These are phyloP conservation scores for Chaetomium globosum DNA, from an alignment of 2,329 filamentous ascomycete species.

Conservation along the genomic window DNA sequence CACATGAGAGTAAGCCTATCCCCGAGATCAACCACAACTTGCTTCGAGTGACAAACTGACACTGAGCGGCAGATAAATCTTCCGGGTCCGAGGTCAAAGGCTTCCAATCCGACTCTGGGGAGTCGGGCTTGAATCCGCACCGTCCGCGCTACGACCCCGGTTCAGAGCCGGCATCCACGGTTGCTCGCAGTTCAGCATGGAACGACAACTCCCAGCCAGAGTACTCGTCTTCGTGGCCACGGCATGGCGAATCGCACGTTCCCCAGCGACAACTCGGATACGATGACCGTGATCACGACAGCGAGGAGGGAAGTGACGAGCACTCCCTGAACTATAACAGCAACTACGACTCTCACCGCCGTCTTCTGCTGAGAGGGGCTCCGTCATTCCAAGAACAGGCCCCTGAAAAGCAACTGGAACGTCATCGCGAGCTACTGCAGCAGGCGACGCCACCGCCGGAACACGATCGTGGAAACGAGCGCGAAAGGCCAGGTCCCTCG, in stretches of 20 bases:
- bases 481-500: neutral
- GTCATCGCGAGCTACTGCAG: neutral
- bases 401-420: neutral
- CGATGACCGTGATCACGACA: constrained; percentile 14
- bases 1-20: constrained; percentile 13
- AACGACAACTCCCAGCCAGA: constrained; percentile 16
- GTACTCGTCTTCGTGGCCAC: constrained; percentile 35
- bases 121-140: constrained; percentile 1
- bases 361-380: neutral
- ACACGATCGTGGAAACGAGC: constrained; percentile 2
- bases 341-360: constrained; percentile 1
- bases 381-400: constrained; percentile 4
- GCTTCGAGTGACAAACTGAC: constrained; percentile 8
- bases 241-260: constrained; percentile 20
- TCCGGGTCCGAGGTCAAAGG: neutral
- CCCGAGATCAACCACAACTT: neutral
- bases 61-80: constrained; percentile 11
- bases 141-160: neutral
- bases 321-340: constrained; percentile 1
- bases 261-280: constrained; percentile 5
- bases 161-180: neutral
- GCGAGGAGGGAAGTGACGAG: constrained; percentile 31
- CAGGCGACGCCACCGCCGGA: neutral
- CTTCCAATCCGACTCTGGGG: constrained; percentile 14
- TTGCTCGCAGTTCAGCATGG: constrained; percentile 28